Percentiles rank a stretch among this genome's conserved stretches.
Conservation (phyloP, 306 rosid species). For the Luffa acutangula region DNA sequence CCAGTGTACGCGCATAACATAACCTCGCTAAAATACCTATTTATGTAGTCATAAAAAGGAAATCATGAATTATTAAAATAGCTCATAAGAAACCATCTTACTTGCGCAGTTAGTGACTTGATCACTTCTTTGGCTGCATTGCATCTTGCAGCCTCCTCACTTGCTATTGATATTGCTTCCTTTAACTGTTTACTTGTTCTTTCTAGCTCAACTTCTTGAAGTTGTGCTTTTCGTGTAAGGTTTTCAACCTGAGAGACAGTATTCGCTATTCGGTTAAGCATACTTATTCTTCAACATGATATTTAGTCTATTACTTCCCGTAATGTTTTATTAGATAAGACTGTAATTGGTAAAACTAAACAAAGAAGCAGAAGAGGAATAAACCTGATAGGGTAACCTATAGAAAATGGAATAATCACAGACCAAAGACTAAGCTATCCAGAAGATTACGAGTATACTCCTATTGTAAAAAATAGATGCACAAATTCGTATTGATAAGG, state of each 20-base stretch:
- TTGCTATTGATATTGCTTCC: slow-evolving; percentile 84
- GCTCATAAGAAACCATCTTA: slow-evolving; percentile 24
- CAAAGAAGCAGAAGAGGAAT: not conserved
- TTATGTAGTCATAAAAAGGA: not conserved
- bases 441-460: not conserved
- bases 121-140: slow-evolving; percentile 97
- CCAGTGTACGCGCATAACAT: not conserved
- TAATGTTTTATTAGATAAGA: not conserved
- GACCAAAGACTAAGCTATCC: not conserved
- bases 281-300: not conserved
- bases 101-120: slow-evolving; percentile 95
- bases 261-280: slow-evolving; percentile 11
- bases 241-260: slow-evolving; percentile 57
- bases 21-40: not conserved
- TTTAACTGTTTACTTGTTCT: slow-evolving; percentile 84
- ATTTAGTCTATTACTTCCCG: not conserved
- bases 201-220: slow-evolving; percentile 87
- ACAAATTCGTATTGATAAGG: not conserved
- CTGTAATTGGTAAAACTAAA: not conserved
- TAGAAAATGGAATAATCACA: not conserved
- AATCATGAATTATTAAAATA: not conserved
- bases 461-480: not conserved
- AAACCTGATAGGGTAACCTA: not conserved
- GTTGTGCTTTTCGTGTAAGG: slow-evolving; percentile 78
- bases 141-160: slow-evolving; percentile 82